Conservation (phyloP, 129 eudicot genomes). For the Helianthus tuberosus region DNA sequence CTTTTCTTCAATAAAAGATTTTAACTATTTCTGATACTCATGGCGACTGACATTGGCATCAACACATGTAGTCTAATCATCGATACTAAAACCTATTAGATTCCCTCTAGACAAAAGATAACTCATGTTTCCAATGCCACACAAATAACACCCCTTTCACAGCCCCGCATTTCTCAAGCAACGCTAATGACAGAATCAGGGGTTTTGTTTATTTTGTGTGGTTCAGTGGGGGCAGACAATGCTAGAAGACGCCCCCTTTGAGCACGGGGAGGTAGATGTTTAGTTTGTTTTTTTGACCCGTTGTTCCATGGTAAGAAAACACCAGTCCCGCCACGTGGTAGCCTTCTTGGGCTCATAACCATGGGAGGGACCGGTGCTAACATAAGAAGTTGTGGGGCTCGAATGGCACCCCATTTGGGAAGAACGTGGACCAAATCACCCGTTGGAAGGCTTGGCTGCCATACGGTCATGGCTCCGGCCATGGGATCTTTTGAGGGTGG, state of each 20-base stretch:
- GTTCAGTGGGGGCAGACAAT: conserved; percentile 45
- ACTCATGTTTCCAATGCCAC: background rate
- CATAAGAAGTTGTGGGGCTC: conserved; percentile 68
- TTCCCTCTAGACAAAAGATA: background rate
- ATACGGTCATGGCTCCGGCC: conserved; percentile 56
- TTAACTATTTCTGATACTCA: background rate
- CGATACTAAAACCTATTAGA: background rate
- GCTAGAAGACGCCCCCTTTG: conserved; percentile 72
- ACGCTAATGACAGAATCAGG: conserved; percentile 44
- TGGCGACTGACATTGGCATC: background rate
- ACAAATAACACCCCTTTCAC: background rate
- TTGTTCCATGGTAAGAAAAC: conserved; percentile 90
- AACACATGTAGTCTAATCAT: background rate
- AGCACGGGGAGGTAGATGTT: conserved; percentile 82
- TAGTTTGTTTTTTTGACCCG: conserved; percentile 57
- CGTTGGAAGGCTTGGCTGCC: conserved; percentile 71
- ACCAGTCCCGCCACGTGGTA: conserved; percentile 81
- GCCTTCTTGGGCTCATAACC: conserved; percentile 55
- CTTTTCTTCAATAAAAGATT: background rate
- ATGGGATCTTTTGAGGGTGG: conserved; percentile 19
- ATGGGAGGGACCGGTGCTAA: conserved; percentile 65
- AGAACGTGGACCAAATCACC: conserved; percentile 13
- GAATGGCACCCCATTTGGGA: conserved; percentile 68
- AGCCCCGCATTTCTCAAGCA: conserved; percentile 2
- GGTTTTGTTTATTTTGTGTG: conserved; percentile 41